These are phyloP conservation scores for Exophiala calicioides DNA, from an alignment of 2,329 filamentous ascomycete species.

Conservation along the genomic window DNA sequence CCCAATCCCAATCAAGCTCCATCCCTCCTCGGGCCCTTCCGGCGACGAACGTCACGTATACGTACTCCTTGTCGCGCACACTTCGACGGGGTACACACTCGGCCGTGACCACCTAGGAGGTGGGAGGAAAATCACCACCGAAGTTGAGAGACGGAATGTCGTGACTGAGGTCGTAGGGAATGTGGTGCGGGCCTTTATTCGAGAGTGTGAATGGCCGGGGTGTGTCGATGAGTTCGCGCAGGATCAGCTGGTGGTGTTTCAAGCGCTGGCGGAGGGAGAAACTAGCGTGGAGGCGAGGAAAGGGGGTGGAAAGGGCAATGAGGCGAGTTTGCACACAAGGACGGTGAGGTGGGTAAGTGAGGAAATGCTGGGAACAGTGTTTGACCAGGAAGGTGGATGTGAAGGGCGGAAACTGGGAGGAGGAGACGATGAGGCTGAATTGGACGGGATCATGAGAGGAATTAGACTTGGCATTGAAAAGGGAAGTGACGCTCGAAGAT, in stretches of 20 bases:
- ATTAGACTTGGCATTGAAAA: too few relatives aligned
- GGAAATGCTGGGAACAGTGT: conserved; percentile 37
- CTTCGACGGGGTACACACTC: conserved; percentile 49
- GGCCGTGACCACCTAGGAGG: conserved; percentile 54
- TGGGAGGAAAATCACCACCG: conserved; percentile 37
- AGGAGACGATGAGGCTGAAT: background rate
- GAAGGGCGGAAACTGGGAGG: conserved; percentile 2
- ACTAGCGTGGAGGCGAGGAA: conserved; percentile 36
- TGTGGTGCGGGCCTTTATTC: conserved; percentile 47
- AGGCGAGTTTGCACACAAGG: conserved; percentile 41
- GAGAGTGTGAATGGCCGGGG: conserved; percentile 49
- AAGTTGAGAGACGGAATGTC: conserved; percentile 20
- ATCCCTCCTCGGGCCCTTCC: conserved; percentile 36
- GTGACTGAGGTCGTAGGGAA: conserved; percentile 40
- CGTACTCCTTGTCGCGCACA: conserved; percentile 57
- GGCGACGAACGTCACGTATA: conserved; percentile 51
- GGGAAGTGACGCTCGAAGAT: too few relatives aligned
- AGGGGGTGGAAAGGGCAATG: conserved; percentile 21
- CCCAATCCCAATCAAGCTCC: conserved; percentile 7
- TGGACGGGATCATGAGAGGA: too few relatives aligned
- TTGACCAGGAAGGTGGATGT: conserved; percentile 16
- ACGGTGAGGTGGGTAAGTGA: conserved; percentile 49
- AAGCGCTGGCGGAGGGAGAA: conserved; percentile 53
- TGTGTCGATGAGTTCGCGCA: conserved; percentile 58
- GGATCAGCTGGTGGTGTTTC: conserved; percentile 62